Conservation (phyloP, 2,329 filamentous ascomycete genomes). For the Sclerotinia nivalis region DNA sequence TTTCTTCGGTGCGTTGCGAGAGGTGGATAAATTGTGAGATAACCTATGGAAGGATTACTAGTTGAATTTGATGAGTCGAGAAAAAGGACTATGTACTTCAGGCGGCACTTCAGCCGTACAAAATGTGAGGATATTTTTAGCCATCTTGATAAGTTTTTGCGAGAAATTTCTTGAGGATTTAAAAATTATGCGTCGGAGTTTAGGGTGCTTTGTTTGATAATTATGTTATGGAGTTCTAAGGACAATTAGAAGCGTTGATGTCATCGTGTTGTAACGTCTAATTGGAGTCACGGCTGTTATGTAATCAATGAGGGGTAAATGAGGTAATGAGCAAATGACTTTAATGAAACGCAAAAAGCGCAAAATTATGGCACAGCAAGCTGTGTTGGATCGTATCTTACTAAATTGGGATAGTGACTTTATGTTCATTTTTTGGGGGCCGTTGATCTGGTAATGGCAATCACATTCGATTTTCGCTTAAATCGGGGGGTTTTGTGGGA, state of each 20-base stretch:
- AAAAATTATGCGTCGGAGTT: too few species aligned
- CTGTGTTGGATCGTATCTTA: background rate
- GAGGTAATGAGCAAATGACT: background rate
- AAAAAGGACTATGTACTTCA: background rate
- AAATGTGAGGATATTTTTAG: constrained; percentile 1
- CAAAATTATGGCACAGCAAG: background rate
- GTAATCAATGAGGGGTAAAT: background rate
- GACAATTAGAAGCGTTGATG: background rate
- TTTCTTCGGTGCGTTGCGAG: background rate
- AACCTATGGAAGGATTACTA: background rate
- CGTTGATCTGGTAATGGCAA: background rate
- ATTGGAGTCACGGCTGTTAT: constrained; percentile 1
- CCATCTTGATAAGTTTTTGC: background rate
- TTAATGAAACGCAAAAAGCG: background rate
- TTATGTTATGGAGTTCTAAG: background rate
- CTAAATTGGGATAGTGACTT: background rate
- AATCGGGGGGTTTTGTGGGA: background rate
- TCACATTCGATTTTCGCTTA: background rate
- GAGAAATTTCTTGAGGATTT: background rate
- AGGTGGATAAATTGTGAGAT: background rate
- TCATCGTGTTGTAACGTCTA: background rate
- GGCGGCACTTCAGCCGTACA: background rate
- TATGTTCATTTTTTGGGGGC: background rate
- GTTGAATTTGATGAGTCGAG: background rate
- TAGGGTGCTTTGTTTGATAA: background rate